These are phyloP conservation scores for Harringtonia aguacate DNA, from an alignment of 2,329 filamentous ascomycete species.

Conservation along the genomic window DNA sequence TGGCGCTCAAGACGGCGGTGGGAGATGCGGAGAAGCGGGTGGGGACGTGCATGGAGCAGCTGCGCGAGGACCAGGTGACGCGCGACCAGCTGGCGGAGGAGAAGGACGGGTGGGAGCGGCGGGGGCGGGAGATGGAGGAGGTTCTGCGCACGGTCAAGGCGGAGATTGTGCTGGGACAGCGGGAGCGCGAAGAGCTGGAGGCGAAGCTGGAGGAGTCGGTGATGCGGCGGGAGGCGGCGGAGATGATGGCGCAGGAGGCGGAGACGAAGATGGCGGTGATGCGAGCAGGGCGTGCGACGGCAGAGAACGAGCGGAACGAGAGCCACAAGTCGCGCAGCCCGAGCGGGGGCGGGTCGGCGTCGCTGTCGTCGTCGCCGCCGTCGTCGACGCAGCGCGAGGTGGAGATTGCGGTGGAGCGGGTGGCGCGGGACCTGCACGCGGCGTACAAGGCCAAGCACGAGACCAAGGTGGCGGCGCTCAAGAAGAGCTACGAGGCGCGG, in stretches of 20 bases:
- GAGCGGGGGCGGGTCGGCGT: slow-evolving; percentile 31
- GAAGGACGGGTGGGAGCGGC: slow-evolving; percentile 72
- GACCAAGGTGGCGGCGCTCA: slow-evolving; percentile 85
- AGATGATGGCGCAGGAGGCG: slow-evolving; percentile 65
- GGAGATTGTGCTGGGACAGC: slow-evolving; percentile 67
- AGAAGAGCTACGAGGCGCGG: slow-evolving; percentile 71
- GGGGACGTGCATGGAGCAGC: slow-evolving; percentile 71
- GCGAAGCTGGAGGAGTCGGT: slow-evolving; percentile 68
- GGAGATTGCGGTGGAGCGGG: slow-evolving; percentile 77
- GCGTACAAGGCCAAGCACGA: slow-evolving; percentile 98
- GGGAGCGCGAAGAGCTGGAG: slow-evolving; percentile 71
- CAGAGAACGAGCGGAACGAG: slow-evolving; percentile 2
- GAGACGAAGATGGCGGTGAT: slow-evolving; percentile 67
- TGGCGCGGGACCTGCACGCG: slow-evolving; percentile 84
- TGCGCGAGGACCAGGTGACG: slow-evolving; percentile 63
- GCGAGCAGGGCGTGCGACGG: slow-evolving; percentile 47
- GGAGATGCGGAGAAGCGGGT: slow-evolving; percentile 86
- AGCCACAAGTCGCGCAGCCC: not conserved
- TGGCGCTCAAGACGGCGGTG: slow-evolving; percentile 77
- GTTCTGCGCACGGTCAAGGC: slow-evolving; percentile 71
- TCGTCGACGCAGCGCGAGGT: slow-evolving; percentile 45
- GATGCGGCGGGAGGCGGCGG: slow-evolving; percentile 60
- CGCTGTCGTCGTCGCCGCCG: slow-evolving; percentile 32
- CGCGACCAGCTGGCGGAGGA: slow-evolving; percentile 66
- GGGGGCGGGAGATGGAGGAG: slow-evolving; percentile 75